phyloP scores from a whole-genome alignment of 2,329 filamentous ascomycete genomes.

The Claviceps capensis region DNA sequence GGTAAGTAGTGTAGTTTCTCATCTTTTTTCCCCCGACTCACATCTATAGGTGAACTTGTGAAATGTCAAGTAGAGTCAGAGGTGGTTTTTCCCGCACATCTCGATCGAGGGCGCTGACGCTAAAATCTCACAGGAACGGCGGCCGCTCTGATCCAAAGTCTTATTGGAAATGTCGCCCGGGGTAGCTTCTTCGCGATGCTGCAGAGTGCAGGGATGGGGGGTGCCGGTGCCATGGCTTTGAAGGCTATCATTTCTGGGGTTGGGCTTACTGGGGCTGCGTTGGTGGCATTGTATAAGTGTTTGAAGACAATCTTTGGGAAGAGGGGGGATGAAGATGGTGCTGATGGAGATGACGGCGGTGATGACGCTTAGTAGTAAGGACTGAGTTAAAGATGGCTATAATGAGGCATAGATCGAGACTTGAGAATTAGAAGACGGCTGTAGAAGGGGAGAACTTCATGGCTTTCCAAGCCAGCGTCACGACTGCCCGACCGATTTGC shows the following conservation, averaged over 20 bases:
- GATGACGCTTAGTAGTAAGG: background rate
- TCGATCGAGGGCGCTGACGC: no score
- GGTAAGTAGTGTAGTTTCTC: no score
- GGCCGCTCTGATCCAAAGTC: conserved; percentile 9
- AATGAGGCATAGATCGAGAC: no score
- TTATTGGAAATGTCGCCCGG: conserved; percentile 15
- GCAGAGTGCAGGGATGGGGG: conserved; percentile 18
- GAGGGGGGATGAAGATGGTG: background rate
- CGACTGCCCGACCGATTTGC: no score
- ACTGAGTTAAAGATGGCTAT: background rate
- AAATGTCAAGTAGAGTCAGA: no score
- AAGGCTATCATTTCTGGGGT: conserved; percentile 8
- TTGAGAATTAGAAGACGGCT: no score
- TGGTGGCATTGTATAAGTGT: background rate
- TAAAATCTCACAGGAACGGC: background rate
- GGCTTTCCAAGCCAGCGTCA: no score
- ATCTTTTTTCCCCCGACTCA: no score
- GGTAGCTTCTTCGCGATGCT: conserved; percentile 15
- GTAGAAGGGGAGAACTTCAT: no score
- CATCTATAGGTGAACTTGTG: no score
- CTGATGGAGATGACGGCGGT: background rate
- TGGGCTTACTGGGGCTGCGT: background rate
- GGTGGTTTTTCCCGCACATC: no score
- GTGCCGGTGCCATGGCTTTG: conserved; percentile 13
- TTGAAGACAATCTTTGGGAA: no score